A percentile compares a stretch with the other conserved stretches of the same genome.
Evolutionary conservation across 345 rosid genomes (phyloP).

Genomic region (Hibiscus syriacus): DNA sequence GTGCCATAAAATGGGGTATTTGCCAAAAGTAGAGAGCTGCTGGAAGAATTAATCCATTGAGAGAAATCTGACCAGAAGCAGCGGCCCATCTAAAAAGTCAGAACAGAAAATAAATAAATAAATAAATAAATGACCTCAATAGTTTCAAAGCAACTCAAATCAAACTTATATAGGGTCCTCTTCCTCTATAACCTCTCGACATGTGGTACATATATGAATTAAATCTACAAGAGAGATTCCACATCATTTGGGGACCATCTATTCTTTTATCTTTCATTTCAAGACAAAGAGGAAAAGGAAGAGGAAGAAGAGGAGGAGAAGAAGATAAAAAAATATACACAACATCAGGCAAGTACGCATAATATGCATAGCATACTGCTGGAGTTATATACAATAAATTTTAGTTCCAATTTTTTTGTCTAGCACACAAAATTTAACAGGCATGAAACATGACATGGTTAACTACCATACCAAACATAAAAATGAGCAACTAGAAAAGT

Average conservation of each 20-base stretch:
- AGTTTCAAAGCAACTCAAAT: background rate
- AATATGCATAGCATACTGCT: background rate
- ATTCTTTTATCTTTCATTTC: background rate
- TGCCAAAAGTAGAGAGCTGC: slow-evolving; percentile 98
- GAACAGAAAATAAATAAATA: slow-evolving; percentile 12
- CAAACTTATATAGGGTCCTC: background rate
- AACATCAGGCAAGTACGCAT: background rate
- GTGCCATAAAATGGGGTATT: slow-evolving; percentile 98
- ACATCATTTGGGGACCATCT: background rate
- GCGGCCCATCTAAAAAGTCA: slow-evolving; percentile 72
- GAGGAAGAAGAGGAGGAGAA: too few species aligned
- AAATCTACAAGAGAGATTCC: background rate
- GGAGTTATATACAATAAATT: background rate
- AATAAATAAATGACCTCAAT: background rate
- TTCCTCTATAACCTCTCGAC: background rate
- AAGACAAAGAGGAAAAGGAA: too few species aligned
- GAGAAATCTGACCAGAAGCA: slow-evolving; percentile 67
- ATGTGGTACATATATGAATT: background rate
- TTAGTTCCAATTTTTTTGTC: background rate
- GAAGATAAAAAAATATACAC: background rate
- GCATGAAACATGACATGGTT: background rate
- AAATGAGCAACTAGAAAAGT: background rate
- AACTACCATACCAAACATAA: background rate
- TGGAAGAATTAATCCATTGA: slow-evolving; percentile 69
- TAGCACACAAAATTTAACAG: background rate